phyloP scores from a whole-genome alignment of 1,284 basidiomycete genomes.

The Leccinum variabile region DNA sequence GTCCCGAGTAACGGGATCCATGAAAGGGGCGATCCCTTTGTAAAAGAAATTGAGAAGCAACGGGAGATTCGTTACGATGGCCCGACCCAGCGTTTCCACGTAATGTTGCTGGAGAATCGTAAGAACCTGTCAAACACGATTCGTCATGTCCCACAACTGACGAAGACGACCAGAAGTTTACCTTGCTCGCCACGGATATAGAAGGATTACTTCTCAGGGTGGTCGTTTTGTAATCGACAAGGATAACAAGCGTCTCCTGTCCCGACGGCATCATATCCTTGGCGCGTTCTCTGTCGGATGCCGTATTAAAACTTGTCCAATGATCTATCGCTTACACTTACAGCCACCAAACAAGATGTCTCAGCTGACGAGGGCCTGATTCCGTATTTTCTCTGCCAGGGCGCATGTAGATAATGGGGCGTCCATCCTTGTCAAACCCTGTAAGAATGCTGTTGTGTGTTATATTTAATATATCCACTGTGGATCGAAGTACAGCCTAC shows the following conservation, averaged over 20 bases:
- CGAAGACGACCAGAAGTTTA: slow-evolving; percentile 18
- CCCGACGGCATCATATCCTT: slow-evolving; percentile 84
- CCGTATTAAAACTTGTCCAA: slow-evolving; percentile 10
- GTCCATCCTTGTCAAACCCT: slow-evolving; percentile 80
- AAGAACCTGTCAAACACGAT: slow-evolving; percentile 49
- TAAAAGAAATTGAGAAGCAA: slow-evolving; percentile 82
- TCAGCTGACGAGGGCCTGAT: slow-evolving; percentile 71
- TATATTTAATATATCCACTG: slow-evolving; percentile 1
- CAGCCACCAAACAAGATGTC: slow-evolving; percentile 83
- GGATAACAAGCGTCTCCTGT: slow-evolving; percentile 77
- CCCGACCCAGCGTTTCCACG: slow-evolving; percentile 85
- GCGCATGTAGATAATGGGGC: slow-evolving; percentile 83
- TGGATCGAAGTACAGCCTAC: slow-evolving; percentile 44
- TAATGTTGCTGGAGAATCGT: slow-evolving; percentile 90
- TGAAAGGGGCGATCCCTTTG: slow-evolving; percentile 82
- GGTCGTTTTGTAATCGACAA: slow-evolving; percentile 82
- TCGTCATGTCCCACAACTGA: neutral
- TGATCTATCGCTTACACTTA: slow-evolving; percentile 41
- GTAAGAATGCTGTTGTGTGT: slow-evolving; percentile 71
- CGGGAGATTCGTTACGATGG: slow-evolving; percentile 84
- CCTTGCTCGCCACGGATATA: slow-evolving; percentile 75
- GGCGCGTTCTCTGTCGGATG: slow-evolving; percentile 66
- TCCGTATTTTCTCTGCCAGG: slow-evolving; percentile 83
- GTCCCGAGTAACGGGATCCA: slow-evolving; percentile 88
- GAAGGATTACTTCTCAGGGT: slow-evolving; percentile 82